These are phyloP conservation scores for Malassezia nana DNA, from an alignment of 1,284 basidiomycete species.

Conservation along the genomic window DNA sequence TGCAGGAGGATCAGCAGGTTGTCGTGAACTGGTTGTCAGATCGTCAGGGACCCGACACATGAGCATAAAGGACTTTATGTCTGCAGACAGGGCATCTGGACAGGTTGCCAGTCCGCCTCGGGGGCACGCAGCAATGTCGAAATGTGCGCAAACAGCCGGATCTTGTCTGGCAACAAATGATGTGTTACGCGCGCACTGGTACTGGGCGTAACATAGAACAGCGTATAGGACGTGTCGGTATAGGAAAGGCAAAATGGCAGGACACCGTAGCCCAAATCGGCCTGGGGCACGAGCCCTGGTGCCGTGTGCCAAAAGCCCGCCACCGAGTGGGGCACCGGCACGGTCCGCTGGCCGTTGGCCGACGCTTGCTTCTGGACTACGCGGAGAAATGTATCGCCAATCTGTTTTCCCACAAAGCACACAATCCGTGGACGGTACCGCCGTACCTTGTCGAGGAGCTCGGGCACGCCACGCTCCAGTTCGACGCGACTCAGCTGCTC, in stretches of 20 bases:
- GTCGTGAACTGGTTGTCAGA: neutral
- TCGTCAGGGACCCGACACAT: neutral
- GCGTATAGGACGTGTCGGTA: constrained; percentile 7
- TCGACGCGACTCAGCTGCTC: constrained; percentile 10
- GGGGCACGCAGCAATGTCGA: neutral
- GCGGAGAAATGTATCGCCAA: constrained; percentile 3
- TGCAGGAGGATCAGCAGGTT: neutral
- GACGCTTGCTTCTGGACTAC: neutral
- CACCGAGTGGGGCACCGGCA: neutral
- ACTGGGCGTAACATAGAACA: constrained; percentile 32
- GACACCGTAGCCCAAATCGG: constrained; percentile 13
- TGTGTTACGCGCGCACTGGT: constrained; percentile 40
- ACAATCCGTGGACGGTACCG: constrained; percentile 7
- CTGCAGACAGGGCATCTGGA: neutral
- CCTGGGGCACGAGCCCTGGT: neutral
- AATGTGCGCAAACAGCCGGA: constrained; percentile 11
- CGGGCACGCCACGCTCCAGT: constrained; percentile 4
- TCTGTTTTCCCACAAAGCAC: constrained; percentile 17
- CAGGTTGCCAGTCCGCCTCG: neutral
- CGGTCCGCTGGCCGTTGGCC: neutral
- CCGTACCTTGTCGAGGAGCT: constrained; percentile 6
- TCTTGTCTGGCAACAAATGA: constrained; percentile 35
- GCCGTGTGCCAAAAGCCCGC: constrained; percentile 5
- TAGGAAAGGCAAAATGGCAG: constrained; percentile 2
- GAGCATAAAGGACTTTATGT: neutral